phyloP scores from a whole-genome alignment of 106 monocot genomes.

The Dactylorhiza incarnata region DNA sequence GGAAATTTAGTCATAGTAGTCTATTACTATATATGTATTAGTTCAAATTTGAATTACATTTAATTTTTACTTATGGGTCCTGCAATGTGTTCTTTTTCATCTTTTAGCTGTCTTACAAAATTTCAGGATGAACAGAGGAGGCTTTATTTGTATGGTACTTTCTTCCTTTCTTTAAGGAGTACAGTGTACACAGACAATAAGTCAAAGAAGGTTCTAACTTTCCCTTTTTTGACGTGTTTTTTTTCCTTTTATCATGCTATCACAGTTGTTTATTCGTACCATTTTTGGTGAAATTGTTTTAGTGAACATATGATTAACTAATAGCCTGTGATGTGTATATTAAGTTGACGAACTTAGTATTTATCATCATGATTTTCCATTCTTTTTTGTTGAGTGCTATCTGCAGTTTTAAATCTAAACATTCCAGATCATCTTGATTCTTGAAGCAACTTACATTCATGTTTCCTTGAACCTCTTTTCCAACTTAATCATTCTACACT shows the following conservation, averaged over 20 bases:
- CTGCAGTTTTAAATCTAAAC: too few relatives aligned
- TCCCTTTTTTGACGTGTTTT: not conserved
- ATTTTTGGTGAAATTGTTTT: not conserved
- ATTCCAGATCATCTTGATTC: too few relatives aligned
- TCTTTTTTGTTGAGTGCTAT: too few relatives aligned
- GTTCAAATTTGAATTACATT: not conserved
- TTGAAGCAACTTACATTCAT: too few relatives aligned
- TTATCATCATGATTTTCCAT: not conserved
- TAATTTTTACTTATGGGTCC: not conserved
- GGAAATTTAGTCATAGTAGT: not conserved
- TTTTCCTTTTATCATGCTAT: not conserved
- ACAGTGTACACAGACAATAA: conserved; percentile 53
- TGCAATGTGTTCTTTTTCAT: not conserved
- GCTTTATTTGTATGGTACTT: conserved; percentile 65
- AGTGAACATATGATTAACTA: not conserved
- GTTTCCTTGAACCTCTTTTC: too few relatives aligned
- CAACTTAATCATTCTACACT: too few relatives aligned
- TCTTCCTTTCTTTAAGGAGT: conserved; percentile 69
- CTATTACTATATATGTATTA: not conserved
- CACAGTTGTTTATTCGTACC: not conserved
- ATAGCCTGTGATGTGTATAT: not conserved
- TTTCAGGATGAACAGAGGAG: conserved; percentile 63
- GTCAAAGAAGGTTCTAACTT: conserved; percentile 52
- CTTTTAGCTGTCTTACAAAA: not conserved
- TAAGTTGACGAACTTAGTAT: not conserved